A percentile compares a stretch with the other conserved stretches of the same genome.
Conservation (phyloP, 1,139 yeast species). For the Debaryomycetaceae sp. region DNA sequence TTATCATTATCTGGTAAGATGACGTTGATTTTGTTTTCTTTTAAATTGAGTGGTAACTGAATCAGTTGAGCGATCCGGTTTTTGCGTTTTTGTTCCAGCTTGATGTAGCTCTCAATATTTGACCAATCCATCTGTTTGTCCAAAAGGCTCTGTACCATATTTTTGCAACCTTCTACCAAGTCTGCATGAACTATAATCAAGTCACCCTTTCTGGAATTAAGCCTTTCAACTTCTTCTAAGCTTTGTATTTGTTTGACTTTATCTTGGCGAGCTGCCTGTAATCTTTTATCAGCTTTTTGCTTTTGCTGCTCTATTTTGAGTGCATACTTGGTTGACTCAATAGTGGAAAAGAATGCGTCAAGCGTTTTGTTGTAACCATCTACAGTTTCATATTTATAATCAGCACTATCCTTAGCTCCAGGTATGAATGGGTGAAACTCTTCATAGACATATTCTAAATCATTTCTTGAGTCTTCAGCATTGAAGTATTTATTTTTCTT, state of each 20-base stretch:
- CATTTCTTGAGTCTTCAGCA: constrained; percentile 28
- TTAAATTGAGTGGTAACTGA: constrained; percentile 66
- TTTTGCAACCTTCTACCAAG: constrained; percentile 68
- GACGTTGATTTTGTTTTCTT: constrained; percentile 65
- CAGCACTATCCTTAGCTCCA: constrained; percentile 30
- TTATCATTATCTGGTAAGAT: constrained; percentile 48
- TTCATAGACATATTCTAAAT: constrained; percentile 58
- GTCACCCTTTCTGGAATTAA: constrained; percentile 68
- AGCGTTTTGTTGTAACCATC: constrained; percentile 76
- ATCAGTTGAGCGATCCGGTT: constrained; percentile 64
- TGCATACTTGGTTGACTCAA: constrained; percentile 78
- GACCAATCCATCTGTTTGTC: constrained; percentile 95
- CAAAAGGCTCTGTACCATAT: constrained; percentile 61
- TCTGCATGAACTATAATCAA: constrained; percentile 69
- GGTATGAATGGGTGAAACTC: constrained; percentile 89
- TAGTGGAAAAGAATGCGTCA: constrained; percentile 79
- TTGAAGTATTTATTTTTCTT: constrained; percentile 53
- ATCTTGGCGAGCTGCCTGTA: constrained; percentile 73
- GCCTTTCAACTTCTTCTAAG: constrained; percentile 60
- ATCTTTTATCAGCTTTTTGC: constrained; percentile 65
- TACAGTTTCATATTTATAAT: constrained; percentile 33
- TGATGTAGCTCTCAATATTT: constrained; percentile 73
- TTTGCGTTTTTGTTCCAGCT: constrained; percentile 64
- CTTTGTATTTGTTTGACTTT: constrained; percentile 69
- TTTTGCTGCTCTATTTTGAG: constrained; percentile 74